These are phyloP conservation scores for Rhodotorula paludigena DNA, from an alignment of 768 basidiomycete species.

Conservation along the genomic window DNA sequence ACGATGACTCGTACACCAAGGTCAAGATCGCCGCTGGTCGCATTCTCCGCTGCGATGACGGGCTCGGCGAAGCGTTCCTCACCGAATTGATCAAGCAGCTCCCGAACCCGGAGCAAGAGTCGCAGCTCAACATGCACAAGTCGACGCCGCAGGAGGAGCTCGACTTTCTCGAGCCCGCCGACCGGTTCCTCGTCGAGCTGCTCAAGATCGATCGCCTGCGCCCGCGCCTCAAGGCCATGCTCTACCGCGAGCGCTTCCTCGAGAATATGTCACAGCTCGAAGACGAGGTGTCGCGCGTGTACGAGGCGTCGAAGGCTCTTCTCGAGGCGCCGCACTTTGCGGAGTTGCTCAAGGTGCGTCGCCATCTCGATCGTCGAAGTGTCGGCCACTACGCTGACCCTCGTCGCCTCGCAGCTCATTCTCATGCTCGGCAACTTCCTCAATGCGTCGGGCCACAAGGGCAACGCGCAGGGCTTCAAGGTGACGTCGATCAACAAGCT, in stretches of 20 bases:
- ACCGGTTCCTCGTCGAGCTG: slow-evolving; percentile 92
- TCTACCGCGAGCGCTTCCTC: slow-evolving; percentile 81
- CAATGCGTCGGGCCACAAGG: slow-evolving; percentile 93
- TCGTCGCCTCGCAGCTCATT: slow-evolving; percentile 58
- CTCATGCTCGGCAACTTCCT: slow-evolving; percentile 95
- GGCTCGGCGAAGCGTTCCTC: slow-evolving; percentile 78
- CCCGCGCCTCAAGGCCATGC: slow-evolving; percentile 90
- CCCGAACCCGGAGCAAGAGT: slow-evolving; percentile 74
- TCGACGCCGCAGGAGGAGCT: slow-evolving; percentile 82
- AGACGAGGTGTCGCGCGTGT: slow-evolving; percentile 76
- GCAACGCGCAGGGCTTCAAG: slow-evolving; percentile 94
- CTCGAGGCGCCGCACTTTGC: slow-evolving; percentile 81
- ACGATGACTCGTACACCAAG: slow-evolving; percentile 26
- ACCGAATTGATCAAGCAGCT: slow-evolving; percentile 80
- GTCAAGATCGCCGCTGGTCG: slow-evolving; percentile 20
- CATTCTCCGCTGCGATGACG: slow-evolving; percentile 80
- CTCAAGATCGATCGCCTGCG: slow-evolving; percentile 87
- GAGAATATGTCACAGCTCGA: slow-evolving; percentile 59
- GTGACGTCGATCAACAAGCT: slow-evolving; percentile 98
- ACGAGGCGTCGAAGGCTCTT: slow-evolving; percentile 72
- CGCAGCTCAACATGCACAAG: slow-evolving; percentile 82
- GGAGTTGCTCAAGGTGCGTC: slow-evolving; percentile 71
- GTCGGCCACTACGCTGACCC: too few species aligned
- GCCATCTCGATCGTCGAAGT: neutral
- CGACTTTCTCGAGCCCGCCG: slow-evolving; percentile 81